Conservation (phyloP, 306 rosid species). For the Alnus rubra region DNA sequence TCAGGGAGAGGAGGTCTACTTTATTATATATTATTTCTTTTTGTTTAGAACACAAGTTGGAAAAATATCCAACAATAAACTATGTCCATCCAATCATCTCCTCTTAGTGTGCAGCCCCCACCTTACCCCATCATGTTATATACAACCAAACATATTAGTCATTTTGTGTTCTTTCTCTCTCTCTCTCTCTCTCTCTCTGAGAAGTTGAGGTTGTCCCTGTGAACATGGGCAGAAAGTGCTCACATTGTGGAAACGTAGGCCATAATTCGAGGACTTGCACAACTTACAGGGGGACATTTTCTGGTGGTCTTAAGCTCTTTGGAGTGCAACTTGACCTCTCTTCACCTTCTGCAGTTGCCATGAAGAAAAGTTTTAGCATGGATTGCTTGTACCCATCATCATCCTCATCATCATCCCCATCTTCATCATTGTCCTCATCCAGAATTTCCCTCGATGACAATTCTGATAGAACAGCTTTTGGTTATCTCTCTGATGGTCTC, state of each 20-base stretch:
- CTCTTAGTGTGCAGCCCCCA: slow-evolving; percentile 63
- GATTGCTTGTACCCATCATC: slow-evolving; percentile 53
- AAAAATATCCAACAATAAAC: slow-evolving; percentile 45
- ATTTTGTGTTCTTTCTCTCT: slow-evolving; percentile 33
- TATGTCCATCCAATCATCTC: slow-evolving; percentile 57
- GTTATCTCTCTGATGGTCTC: slow-evolving; percentile 79
- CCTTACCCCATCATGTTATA: slow-evolving; percentile 55
- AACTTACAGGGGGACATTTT: slow-evolving; percentile 38
- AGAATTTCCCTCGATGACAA: slow-evolving; percentile 39
- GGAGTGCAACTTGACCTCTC: slow-evolving; percentile 69
- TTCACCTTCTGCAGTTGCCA: slow-evolving; percentile 20
- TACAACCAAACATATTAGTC: slow-evolving; percentile 46
- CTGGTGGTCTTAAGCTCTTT: slow-evolving; percentile 64
- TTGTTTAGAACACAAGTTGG: slow-evolving; percentile 19
- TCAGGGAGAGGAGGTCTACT: slow-evolving; percentile 24
- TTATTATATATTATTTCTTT: neutral
- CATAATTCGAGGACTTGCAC: slow-evolving; percentile 96
- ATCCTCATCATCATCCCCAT: slow-evolving; percentile 42
- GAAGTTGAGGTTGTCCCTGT: slow-evolving; percentile 19
- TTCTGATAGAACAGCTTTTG: slow-evolving; percentile 42
- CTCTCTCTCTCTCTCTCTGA: slow-evolving; percentile 26
- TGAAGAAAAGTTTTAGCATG: slow-evolving; percentile 83
- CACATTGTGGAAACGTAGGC: slow-evolving; percentile 92
- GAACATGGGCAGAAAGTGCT: slow-evolving; percentile 93
- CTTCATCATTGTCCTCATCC: slow-evolving; percentile 52